Percentiles rank a stretch among this genome's conserved stretches.
These are phyloP conservation scores for Neofusicoccum laricinum DNA, from an alignment of 2,329 filamentous ascomycete species.

Conservation along the genomic window DNA sequence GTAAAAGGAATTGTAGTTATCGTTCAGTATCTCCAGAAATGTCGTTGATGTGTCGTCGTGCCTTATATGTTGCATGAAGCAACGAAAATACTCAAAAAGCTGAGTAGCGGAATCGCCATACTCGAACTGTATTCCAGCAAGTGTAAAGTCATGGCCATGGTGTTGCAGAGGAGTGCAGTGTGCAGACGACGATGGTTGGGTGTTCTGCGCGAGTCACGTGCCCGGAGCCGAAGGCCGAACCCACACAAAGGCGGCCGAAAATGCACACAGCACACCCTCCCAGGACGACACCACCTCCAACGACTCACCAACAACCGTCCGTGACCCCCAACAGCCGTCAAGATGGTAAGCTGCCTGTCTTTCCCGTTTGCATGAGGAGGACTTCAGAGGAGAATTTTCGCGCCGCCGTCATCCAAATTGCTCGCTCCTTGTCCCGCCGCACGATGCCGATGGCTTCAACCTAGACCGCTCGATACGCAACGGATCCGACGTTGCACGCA, in stretches of 20 bases:
- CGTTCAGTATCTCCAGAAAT: no score
- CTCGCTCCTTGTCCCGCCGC: neutral
- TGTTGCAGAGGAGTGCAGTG: neutral
- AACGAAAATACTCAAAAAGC: no score
- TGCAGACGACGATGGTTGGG: neutral
- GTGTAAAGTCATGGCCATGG: no score
- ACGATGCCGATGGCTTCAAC: neutral
- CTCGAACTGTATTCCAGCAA: no score
- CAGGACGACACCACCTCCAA: slow-evolving; percentile 24
- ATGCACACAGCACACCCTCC: slow-evolving; percentile 23
- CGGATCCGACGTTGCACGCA: neutral
- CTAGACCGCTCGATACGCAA: neutral
- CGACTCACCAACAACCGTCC: slow-evolving; percentile 31
- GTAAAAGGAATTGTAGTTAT: no score
- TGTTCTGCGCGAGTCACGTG: slow-evolving; percentile 7
- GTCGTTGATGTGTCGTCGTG: no score
- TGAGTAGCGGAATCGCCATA: no score
- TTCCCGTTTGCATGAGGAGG: neutral
- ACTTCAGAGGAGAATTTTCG: neutral
- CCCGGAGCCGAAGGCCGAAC: slow-evolving; percentile 24
- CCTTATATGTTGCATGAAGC: no score
- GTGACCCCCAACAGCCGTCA: slow-evolving; percentile 37
- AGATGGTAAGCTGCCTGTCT: slow-evolving; percentile 34
- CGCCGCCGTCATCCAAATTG: neutral
- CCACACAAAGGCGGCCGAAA: slow-evolving; percentile 28